Evolutionary conservation across 768 basidiomycete genomes (phyloP).

Genomic region (Suillus alpinus): DNA sequence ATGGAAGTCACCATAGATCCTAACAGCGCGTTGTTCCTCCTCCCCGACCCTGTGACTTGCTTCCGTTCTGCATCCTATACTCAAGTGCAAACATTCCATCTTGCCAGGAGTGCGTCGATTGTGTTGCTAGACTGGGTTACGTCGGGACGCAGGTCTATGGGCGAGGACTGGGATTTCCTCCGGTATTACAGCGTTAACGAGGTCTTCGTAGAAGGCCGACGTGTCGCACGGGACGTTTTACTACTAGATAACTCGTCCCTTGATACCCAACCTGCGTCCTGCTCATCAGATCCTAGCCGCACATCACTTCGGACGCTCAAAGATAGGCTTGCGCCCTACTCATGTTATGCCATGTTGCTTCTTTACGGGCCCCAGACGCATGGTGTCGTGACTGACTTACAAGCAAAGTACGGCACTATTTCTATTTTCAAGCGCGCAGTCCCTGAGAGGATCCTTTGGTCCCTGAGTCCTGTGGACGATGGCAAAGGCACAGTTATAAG

Average conservation of each 20-base stretch:
- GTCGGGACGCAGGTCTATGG: conserved; percentile 76
- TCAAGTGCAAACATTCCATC: conserved; percentile 77
- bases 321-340: conserved; percentile 72
- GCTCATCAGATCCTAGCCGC: conserved; percentile 11
- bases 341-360: conserved; percentile 86
- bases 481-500: conserved; percentile 60
- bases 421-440: conserved; percentile 55
- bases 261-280: neutral
- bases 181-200: conserved; percentile 86
- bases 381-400: conserved; percentile 46
- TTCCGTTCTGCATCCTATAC: conserved; percentile 81
- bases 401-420: conserved; percentile 46
- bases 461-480: conserved; percentile 56
- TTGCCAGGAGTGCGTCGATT: conserved; percentile 58
- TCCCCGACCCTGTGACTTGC: conserved; percentile 93
- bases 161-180: conserved; percentile 89
- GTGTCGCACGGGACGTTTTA: conserved; percentile 74
- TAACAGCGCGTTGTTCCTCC: conserved; percentile 63
- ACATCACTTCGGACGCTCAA: conserved; percentile 46
- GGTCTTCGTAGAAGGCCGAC: conserved; percentile 60
- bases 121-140: conserved; percentile 91
- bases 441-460: conserved; percentile 79
- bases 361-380: conserved; percentile 68
- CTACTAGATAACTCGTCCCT: conserved; percentile 57
- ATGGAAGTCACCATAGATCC: conserved; percentile 55